Conservation (phyloP, 176 grass and related monocot genomes). For the Musa itinerans region DNA sequence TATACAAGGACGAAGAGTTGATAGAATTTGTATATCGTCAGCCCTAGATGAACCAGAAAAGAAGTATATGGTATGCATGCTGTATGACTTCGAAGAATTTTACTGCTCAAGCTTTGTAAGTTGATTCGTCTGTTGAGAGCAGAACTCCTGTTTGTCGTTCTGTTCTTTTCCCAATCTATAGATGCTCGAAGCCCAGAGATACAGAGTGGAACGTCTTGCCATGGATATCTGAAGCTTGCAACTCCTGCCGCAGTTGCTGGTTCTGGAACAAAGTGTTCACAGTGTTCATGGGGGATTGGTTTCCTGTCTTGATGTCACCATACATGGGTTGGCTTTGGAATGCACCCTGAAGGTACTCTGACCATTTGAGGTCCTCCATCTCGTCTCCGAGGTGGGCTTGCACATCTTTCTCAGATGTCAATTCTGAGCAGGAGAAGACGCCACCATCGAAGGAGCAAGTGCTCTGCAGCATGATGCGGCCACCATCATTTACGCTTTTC, state of each 20-base stretch:
- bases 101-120: not conserved
- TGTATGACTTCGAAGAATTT: not conserved
- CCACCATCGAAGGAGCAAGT: conserved; percentile 38
- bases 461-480: conserved; percentile 45
- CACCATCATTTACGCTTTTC: conserved; percentile 35
- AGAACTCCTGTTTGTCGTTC: conserved; percentile 26
- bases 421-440: conserved; percentile 45
- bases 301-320: conserved; percentile 49
- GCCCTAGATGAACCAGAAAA: not conserved
- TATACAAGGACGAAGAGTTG: conserved; percentile 1
- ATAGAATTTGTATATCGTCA: not conserved
- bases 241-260: conserved; percentile 46
- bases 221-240: conserved; percentile 43
- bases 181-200: conserved; percentile 52
- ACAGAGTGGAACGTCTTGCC: conserved; percentile 57
- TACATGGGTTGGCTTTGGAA: conserved; percentile 51
- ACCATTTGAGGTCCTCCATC: conserved; percentile 64
- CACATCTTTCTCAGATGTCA: conserved; percentile 33
- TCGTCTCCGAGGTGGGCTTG: conserved; percentile 23
- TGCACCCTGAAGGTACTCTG: conserved; percentile 48
- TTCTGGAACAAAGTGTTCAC: conserved; percentile 37
- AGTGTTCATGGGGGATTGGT: conserved; percentile 42
- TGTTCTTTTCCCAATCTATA: conserved; percentile 24
- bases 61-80: not conserved
- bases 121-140: conserved; percentile 31